Conservation (phyloP, 2,329 filamentous ascomycete genomes). For the Orbilia ellipsospora region DNA sequence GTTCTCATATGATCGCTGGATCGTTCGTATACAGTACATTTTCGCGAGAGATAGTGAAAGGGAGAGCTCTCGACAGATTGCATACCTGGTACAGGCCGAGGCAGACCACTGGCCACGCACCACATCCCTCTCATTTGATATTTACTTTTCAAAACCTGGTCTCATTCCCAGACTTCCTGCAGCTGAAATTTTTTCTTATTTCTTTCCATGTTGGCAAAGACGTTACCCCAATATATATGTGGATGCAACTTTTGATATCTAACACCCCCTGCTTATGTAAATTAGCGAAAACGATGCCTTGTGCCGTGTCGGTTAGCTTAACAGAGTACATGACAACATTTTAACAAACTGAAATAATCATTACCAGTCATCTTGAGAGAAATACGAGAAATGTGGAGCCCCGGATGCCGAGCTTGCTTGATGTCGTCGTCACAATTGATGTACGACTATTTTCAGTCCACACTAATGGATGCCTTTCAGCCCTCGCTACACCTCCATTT, state of each 20-base stretch:
- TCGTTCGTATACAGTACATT: no score
- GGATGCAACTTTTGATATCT: conserved; percentile 20
- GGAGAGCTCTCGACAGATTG: conserved; percentile 48
- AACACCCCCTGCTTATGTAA: conserved; percentile 29
- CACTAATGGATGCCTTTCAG: background rate
- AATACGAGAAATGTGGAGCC: conserved; percentile 55
- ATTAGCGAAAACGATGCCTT: conserved; percentile 54
- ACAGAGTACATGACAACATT: conserved; percentile 21
- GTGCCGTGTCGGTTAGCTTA: conserved; percentile 54
- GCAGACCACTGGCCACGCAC: conserved; percentile 22
- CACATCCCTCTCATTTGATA: background rate
- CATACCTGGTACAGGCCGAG: conserved; percentile 21
- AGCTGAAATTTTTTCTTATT: conserved; percentile 13
- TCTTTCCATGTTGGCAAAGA: conserved; percentile 2
- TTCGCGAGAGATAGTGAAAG: no score
- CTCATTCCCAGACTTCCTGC: background rate
- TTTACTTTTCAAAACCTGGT: no score
- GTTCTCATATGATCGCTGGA: background rate
- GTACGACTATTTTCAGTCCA: conserved; percentile 12
- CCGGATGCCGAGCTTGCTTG: conserved; percentile 7
- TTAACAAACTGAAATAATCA: conserved; percentile 29
- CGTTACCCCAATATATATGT: conserved; percentile 18
- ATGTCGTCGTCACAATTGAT: conserved; percentile 26
- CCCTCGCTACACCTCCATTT: no score
- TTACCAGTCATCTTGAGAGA: conserved; percentile 21